phyloP scores from a whole-genome alignment of 108 stramenopile genomes.

The Fistulifera pelliculosa region DNA sequence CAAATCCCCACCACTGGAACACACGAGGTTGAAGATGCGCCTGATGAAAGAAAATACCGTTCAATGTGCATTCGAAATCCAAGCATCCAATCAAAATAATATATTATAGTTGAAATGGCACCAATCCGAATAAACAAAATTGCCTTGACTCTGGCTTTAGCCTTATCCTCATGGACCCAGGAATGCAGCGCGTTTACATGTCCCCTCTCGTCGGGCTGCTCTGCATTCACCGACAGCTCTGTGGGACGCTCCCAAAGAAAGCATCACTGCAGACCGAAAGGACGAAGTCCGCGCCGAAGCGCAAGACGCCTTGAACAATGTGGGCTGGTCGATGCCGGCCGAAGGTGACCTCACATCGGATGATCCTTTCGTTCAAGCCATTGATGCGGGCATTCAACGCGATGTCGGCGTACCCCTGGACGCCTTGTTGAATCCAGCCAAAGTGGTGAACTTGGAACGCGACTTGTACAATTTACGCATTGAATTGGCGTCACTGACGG shows the following conservation, averaged over 20 bases:
- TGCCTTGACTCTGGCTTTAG: no score
- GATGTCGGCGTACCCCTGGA: slow-evolving; percentile 73
- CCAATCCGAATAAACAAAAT: no score
- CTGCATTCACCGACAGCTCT: no score
- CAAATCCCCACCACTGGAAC: no score
- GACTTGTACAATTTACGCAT: slow-evolving; percentile 68
- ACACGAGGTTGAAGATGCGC: no score
- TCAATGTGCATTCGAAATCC: no score
- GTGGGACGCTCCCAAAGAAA: not conserved
- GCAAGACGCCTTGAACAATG: slow-evolving; percentile 46
- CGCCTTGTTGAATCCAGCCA: slow-evolving; percentile 85
- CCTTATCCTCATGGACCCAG: no score
- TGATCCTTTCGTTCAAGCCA: slow-evolving; percentile 66
- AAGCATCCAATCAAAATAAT: no score
- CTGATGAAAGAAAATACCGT: no score
- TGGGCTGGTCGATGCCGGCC: slow-evolving; percentile 52
- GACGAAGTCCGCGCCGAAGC: slow-evolving; percentile 44
- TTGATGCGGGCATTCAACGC: slow-evolving; percentile 58
- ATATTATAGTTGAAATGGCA: no score
- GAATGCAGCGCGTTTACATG: no score
- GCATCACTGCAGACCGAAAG: not conserved
- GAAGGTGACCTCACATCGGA: slow-evolving; percentile 51
- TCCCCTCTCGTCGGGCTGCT: no score
- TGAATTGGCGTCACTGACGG: slow-evolving; percentile 53
- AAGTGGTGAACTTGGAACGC: slow-evolving; percentile 85